Evolutionary conservation across 2,329 filamentous ascomycete genomes (phyloP).

Genomic region (Scedosporium aurantiacum): DNA sequence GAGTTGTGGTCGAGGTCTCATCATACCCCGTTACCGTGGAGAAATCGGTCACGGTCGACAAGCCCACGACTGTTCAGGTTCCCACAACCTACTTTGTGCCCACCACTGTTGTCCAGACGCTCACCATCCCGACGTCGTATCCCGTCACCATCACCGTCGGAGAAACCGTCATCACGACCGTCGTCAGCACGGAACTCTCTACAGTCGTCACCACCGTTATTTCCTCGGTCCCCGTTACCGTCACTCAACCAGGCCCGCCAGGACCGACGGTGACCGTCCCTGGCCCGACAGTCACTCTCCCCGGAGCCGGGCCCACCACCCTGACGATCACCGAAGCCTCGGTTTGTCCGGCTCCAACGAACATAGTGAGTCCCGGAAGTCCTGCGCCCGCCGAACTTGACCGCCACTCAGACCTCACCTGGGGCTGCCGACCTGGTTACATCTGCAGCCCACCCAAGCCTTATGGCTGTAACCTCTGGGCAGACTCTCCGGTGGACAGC

Average conservation of each 20-base stretch:
- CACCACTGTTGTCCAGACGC: conserved; percentile 10
- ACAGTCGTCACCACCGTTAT: conserved; percentile 8
- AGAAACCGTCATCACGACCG: conserved; percentile 10
- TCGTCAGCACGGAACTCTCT: conserved; percentile 12
- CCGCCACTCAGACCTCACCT: conserved; percentile 31
- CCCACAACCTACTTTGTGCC: conserved; percentile 4
- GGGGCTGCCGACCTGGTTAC: conserved; percentile 41
- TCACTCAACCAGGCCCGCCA: conserved; percentile 9
- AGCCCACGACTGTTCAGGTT: not conserved
- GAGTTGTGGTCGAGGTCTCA: conserved; percentile 2
- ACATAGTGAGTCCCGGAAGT: conserved; percentile 12
- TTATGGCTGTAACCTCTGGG: conserved; percentile 38
- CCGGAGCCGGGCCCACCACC: conserved; percentile 14
- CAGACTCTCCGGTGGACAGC: conserved; percentile 29
- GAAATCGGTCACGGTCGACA: conserved; percentile 3
- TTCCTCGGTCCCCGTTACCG: conserved; percentile 10
- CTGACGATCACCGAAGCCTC: conserved; percentile 19
- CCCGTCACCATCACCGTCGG: conserved; percentile 12
- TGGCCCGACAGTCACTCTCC: conserved; percentile 19
- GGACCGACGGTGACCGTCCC: conserved; percentile 21
- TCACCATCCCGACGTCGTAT: conserved; percentile 10
- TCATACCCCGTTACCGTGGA: conserved; percentile 10
- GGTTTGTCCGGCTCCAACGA: conserved; percentile 16
- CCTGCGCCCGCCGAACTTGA: conserved; percentile 17
- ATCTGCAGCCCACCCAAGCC: conserved; percentile 43